phyloP scores from a whole-genome alignment of 1,284 basidiomycete genomes.

The Trametes polyzona region DNA sequence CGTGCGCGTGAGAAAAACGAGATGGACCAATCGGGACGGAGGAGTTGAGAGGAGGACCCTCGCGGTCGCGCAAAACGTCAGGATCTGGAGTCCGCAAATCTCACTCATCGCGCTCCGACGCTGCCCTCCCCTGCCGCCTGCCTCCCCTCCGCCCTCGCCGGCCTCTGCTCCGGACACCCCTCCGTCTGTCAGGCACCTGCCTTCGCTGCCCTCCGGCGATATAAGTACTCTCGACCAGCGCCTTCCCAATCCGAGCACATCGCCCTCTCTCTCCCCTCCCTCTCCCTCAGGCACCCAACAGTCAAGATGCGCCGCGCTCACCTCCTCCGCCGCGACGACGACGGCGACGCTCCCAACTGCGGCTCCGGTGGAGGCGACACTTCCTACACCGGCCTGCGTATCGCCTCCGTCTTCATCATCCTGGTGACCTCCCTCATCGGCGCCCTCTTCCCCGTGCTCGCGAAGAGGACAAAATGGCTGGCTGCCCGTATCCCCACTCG shows the following conservation, averaged over 20 bases:
- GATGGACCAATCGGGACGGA: conserved; percentile 14
- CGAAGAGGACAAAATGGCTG: conserved; percentile 60
- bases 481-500: conserved; percentile 55
- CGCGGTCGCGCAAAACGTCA: conserved; percentile 16
- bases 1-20: background rate
- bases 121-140: background rate
- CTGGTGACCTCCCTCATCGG: conserved; percentile 70
- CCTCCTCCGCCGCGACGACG: conserved; percentile 16
- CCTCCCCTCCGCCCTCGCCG: background rate
- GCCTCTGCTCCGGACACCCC: background rate
- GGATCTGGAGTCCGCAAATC: background rate
- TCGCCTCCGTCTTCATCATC: conserved; percentile 91
- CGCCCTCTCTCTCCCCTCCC: background rate
- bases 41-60: conserved; percentile 16
- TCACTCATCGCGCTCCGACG: background rate
- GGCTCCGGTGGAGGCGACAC: conserved; percentile 21
- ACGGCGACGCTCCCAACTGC: conserved; percentile 13
- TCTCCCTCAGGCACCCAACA: background rate
- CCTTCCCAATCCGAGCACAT: background rate
- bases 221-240: background rate
- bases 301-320: conserved; percentile 13
- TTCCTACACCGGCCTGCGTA: conserved; percentile 54
- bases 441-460: conserved; percentile 84
- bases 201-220: background rate
- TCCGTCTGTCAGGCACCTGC: background rate